These are phyloP conservation scores for Cordyceps cateniannulata DNA, from an alignment of 2,329 filamentous ascomycete species.

Conservation along the genomic window DNA sequence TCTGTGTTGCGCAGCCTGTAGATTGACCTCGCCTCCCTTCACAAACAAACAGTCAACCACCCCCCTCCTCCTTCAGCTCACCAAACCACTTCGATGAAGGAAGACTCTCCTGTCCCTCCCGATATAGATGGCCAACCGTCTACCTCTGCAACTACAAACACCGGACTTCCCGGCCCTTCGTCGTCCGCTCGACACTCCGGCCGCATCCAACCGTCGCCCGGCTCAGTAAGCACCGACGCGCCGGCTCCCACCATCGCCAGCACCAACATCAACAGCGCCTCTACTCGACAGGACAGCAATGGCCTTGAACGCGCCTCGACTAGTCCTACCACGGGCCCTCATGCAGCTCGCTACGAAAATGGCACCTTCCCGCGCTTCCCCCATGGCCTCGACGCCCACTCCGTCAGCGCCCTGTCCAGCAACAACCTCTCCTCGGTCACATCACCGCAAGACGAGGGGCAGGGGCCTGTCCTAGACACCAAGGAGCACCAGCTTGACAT, in stretches of 20 bases:
- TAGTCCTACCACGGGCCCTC: conserved; percentile 15
- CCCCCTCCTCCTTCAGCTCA: neutral
- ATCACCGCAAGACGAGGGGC: conserved; percentile 45
- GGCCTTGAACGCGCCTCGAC: conserved; percentile 16
- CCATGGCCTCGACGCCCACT: conserved; percentile 18
- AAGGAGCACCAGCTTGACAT: conserved; percentile 17
- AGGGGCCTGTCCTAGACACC: conserved; percentile 49
- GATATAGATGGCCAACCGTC: conserved; percentile 51
- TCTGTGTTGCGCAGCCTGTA: neutral
- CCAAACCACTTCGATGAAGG: conserved; percentile 52
- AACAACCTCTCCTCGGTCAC: conserved; percentile 29
- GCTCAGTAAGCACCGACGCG: conserved; percentile 21
- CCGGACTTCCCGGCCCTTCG: conserved; percentile 38
- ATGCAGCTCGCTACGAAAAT: conserved; percentile 17
- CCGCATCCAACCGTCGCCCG: conserved; percentile 25
- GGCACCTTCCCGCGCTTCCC: conserved; percentile 16
- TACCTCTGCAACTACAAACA: conserved; percentile 43
- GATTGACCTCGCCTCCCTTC: neutral
- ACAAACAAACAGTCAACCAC: neutral
- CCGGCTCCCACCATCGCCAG: conserved; percentile 21
- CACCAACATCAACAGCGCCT: conserved; percentile 16
- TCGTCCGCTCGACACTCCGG: conserved; percentile 26
- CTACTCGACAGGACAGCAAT: conserved; percentile 7
- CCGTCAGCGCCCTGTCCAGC: conserved; percentile 20
- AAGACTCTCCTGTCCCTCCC: conserved; percentile 47